Percentiles rank a stretch among this genome's conserved stretches.
Conservation (phyloP, 306 rosid genomes). For the Leucaena leucocephala region DNA sequence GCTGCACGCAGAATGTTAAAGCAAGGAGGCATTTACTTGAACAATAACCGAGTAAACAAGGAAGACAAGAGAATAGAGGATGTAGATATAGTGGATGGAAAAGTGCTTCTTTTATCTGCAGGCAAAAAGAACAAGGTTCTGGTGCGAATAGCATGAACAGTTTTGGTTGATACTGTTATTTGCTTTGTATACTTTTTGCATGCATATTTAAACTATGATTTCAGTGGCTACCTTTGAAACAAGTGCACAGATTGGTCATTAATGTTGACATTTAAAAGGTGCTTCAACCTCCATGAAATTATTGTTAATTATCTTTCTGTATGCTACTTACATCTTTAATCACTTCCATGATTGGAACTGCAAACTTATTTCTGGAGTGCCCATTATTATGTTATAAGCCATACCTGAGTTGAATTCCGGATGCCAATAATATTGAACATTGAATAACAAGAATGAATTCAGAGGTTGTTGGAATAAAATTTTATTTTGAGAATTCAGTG, state of each 20-base stretch:
- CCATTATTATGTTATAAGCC: slow-evolving; percentile 2
- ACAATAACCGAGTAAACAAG: slow-evolving; percentile 72
- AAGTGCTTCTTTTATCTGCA: slow-evolving; percentile 83
- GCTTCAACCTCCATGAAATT: slow-evolving; percentile 9
- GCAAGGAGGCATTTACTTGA: slow-evolving; percentile 95
- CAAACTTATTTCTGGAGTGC: slow-evolving; percentile 24
- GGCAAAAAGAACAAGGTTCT: slow-evolving; percentile 97
- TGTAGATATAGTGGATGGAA: slow-evolving; percentile 83
- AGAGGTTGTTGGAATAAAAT: slow-evolving; percentile 5
- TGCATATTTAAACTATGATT: slow-evolving; percentile 19
- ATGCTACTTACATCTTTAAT: slow-evolving; percentile 13
- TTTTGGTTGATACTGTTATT: slow-evolving; percentile 21
- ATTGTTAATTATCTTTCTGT: not conserved
- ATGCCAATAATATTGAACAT: slow-evolving; percentile 14
- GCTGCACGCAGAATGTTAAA: slow-evolving; percentile 86
- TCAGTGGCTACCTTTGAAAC: slow-evolving; percentile 8
- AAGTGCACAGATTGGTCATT: not conserved
- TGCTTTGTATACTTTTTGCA: slow-evolving; percentile 33
- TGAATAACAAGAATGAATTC: slow-evolving; percentile 3
- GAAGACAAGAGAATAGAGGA: slow-evolving; percentile 70
- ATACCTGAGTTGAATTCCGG: slow-evolving; percentile 20
- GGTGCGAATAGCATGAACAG: slow-evolving; percentile 62
- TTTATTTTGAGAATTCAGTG: slow-evolving; percentile 10
- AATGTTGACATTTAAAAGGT: slow-evolving; percentile 12
- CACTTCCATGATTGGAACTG: slow-evolving; percentile 7